These are phyloP conservation scores for Shiraia sp. DNA, from an alignment of 2,329 filamentous ascomycete species.

Conservation along the genomic window DNA sequence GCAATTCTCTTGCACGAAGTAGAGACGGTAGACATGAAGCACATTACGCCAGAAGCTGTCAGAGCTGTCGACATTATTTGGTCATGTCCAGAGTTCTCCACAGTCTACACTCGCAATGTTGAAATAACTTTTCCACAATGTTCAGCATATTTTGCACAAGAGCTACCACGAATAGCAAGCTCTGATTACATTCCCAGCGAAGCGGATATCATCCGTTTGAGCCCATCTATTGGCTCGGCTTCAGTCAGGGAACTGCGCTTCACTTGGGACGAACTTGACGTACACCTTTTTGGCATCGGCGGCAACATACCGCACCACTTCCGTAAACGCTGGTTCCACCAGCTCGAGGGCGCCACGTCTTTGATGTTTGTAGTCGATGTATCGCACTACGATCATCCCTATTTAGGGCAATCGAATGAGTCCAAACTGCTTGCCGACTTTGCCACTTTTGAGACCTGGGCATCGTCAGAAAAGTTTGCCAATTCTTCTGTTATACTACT, in stretches of 20 bases:
- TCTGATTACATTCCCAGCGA: conserved; percentile 37
- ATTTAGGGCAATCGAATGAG: conserved; percentile 27
- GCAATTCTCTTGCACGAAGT: conserved; percentile 41
- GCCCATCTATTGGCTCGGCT: conserved; percentile 33
- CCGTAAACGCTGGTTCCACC: conserved; percentile 42
- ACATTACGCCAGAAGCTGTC: conserved; percentile 30
- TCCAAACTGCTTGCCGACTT: conserved; percentile 38
- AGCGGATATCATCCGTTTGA: conserved; percentile 41
- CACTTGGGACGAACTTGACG: conserved; percentile 39
- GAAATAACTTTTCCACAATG: conserved; percentile 44
- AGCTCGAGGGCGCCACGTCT: conserved; percentile 38
- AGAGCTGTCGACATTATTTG: conserved; percentile 34
- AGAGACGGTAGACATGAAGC: conserved; percentile 30
- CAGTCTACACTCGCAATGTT: conserved; percentile 38
- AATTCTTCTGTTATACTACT: conserved; percentile 36
- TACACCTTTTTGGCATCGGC: conserved; percentile 43
- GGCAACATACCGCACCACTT: conserved; percentile 37
- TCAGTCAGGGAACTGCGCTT: conserved; percentile 43
- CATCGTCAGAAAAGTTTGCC: conserved; percentile 32
- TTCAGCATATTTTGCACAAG: conserved; percentile 37
- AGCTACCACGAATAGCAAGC: conserved; percentile 29
- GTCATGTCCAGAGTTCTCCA: conserved; percentile 36
- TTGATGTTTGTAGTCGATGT: conserved; percentile 41
- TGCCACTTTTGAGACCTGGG: conserved; percentile 35
- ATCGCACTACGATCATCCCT: conserved; percentile 38